phyloP scores from a whole-genome alignment of 2,329 filamentous ascomycete species.

The Ophiostoma ips region DNA sequence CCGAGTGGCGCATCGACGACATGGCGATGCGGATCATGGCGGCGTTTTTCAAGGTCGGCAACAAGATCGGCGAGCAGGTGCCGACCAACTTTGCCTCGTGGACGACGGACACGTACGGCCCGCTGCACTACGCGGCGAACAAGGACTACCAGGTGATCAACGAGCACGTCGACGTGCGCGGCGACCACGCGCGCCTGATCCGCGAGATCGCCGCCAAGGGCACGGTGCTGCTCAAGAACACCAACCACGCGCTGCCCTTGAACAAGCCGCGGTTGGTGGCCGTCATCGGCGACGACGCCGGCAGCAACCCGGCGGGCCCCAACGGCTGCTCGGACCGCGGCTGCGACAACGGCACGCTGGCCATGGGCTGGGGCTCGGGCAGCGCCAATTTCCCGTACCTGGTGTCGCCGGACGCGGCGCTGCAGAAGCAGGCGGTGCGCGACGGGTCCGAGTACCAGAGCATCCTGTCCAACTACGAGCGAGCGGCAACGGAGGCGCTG shows the following conservation, averaged over 20 bases:
- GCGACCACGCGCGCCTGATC: slow-evolving; percentile 57
- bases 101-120: slow-evolving; percentile 63
- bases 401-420: slow-evolving; percentile 56
- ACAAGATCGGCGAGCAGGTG: slow-evolving; percentile 31
- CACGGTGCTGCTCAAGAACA: slow-evolving; percentile 83
- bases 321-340: slow-evolving; percentile 64
- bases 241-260: slow-evolving; percentile 58
- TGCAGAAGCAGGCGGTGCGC: slow-evolving; percentile 46
- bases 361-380: slow-evolving; percentile 70
- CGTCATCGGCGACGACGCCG: slow-evolving; percentile 73
- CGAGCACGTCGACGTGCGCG: slow-evolving; percentile 70
- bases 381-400: slow-evolving; percentile 63
- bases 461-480: slow-evolving; percentile 49
- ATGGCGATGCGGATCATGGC: slow-evolving; percentile 50
- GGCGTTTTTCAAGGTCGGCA: slow-evolving; percentile 47
- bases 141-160: slow-evolving; percentile 51
- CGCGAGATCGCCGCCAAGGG: slow-evolving; percentile 66
- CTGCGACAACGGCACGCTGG: slow-evolving; percentile 47
- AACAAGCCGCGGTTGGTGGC: slow-evolving; percentile 61
- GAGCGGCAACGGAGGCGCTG: slow-evolving; percentile 47
- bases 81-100: slow-evolving; percentile 79
- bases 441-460: slow-evolving; percentile 50
- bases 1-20: slow-evolving; percentile 58
- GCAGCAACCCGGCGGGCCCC: slow-evolving; percentile 57
- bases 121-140: slow-evolving; percentile 49